phyloP scores from a whole-genome alignment of 2,329 filamentous ascomycete genomes.

The Diplodia sapinea region DNA sequence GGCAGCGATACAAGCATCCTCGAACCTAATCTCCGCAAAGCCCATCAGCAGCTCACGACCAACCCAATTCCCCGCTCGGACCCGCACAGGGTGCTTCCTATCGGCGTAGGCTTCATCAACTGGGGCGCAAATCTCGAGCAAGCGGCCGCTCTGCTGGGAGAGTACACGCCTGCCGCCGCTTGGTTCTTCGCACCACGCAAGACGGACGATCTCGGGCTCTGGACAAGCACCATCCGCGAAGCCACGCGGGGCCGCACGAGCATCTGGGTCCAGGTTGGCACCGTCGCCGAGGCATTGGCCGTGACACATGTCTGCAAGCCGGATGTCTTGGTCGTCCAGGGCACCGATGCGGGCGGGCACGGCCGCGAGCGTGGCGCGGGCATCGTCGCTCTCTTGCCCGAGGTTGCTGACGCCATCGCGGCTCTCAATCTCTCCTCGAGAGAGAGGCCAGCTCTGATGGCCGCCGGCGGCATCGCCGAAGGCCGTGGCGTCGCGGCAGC shows the following conservation, averaged over 20 bases:
- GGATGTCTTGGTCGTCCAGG: constrained; percentile 68
- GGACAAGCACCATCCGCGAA: constrained; percentile 41
- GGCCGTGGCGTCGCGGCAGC: constrained; percentile 62
- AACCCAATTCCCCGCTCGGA: constrained; percentile 38
- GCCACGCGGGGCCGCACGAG: constrained; percentile 47
- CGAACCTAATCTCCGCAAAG: constrained; percentile 40
- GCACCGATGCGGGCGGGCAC: constrained; percentile 69
- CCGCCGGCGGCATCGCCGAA: constrained; percentile 66
- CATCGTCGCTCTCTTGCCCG: constrained; percentile 63
- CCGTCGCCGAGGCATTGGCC: constrained; percentile 60
- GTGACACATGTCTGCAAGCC: constrained; percentile 55
- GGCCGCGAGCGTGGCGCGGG: constrained; percentile 62
- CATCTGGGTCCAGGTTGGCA: constrained; percentile 68
- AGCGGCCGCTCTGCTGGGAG: constrained; percentile 58
- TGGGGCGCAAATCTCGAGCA: constrained; percentile 54
- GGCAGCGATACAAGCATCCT: constrained; percentile 50
- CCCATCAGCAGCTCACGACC: constrained; percentile 38
- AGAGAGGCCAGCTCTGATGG: constrained; percentile 53
- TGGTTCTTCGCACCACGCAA: constrained; percentile 70
- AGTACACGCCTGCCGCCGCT: constrained; percentile 63
- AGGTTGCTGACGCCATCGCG: constrained; percentile 58
- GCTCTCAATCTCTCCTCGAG: constrained; percentile 34
- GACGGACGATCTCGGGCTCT: constrained; percentile 44
- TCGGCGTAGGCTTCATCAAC: constrained; percentile 69
- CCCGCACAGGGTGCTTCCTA: constrained; percentile 48